phyloP scores from a whole-genome alignment of 306 rosid genomes.

The Citrullus amarus region DNA sequence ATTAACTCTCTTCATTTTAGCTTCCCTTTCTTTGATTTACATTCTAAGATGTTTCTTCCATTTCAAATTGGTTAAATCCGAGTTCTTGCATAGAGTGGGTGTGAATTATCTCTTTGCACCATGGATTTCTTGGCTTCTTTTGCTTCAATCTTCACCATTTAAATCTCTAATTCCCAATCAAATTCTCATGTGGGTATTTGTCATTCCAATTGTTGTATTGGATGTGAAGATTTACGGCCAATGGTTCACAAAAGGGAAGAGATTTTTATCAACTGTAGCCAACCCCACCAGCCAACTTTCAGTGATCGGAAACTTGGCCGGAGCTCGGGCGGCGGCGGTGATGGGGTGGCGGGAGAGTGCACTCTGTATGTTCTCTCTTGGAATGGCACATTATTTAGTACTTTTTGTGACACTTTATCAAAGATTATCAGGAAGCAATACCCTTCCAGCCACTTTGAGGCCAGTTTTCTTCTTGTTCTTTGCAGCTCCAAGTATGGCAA shows the following conservation, averaged over 20 bases:
- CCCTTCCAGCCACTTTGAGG: constrained; percentile 11
- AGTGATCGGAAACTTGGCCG: constrained; percentile 23
- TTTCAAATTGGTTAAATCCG: constrained; percentile 13
- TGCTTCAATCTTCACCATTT: constrained; percentile 27
- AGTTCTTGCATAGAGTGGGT: constrained; percentile 21
- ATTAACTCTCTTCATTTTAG: constrained; percentile 1
- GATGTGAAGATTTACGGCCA: constrained; percentile 26
- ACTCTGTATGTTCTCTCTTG: constrained; percentile 15
- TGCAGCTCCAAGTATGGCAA: constrained; percentile 24
- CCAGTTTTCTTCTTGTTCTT: constrained; percentile 24
- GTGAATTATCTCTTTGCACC: constrained; percentile 23
- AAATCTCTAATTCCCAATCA: not conserved
- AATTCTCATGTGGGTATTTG: constrained; percentile 14
- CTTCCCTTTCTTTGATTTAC: constrained; percentile 15
- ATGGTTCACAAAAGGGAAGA: constrained; percentile 26
- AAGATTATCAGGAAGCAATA: constrained; percentile 10
- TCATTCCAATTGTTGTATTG: constrained; percentile 9
- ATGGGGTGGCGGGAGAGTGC: constrained; percentile 21
- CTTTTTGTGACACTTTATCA: constrained; percentile 27
- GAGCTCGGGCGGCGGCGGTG: constrained; percentile 18
- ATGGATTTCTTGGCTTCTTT: constrained; percentile 24
- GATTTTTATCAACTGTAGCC: constrained; percentile 19
- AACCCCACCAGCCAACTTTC: constrained; percentile 23
- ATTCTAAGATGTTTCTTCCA: constrained; percentile 17
- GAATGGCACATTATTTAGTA: constrained; percentile 23